Evolutionary conservation across 768 basidiomycete species (phyloP), one percentile per base, ranked within the genome.

Genomic region (Rhizopogon roseolus): DNA sequence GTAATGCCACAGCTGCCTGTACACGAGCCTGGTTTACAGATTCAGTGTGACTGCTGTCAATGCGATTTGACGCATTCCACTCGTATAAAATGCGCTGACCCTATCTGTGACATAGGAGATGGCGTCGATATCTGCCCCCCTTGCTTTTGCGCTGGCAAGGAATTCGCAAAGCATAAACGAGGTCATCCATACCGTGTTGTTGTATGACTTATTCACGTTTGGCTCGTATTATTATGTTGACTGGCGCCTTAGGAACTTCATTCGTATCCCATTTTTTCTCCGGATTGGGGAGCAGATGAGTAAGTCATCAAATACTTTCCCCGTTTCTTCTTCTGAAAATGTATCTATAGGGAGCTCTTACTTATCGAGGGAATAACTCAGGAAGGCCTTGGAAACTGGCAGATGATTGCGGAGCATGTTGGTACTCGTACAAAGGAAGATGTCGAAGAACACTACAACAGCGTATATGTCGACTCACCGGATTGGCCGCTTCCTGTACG

Each of bases 231-330:
- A 22, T 41, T 49, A 41, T 5, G 19, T n/a, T 32, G 27, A 38
- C 38, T 61, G 4, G 58, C 42, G 10, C 7, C 1, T 2, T n/a
- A 95, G 94, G 95, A 97, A 74, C 81, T 95, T 63, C 93, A 97
- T 67, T 93, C 96, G 7, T 92, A 95, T 70, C 97, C 96, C 3
- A 97, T 99, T 63, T 96, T 97, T 63, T 80, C 86, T 7, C 84
- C 88, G 53, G 93, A 96, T 67, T 98, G 96, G 97, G 96, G 94
- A 38, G 96, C 95, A 8, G 96, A 98, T 69, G 96, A 99, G 92
- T 93, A 62, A 70, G 85, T 74, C 4, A 49, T 25, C 32, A 44
- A 41, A 40, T 32, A 28, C 3, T 37, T 54, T 32, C 9, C 37
- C 45, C 32, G 27, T n/a, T 49, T 19, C 38, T 29, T 37, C 17